phyloP scores from a whole-genome alignment of 192 early-diverging fungal genomes.

The Coemansia sp. region DNA sequence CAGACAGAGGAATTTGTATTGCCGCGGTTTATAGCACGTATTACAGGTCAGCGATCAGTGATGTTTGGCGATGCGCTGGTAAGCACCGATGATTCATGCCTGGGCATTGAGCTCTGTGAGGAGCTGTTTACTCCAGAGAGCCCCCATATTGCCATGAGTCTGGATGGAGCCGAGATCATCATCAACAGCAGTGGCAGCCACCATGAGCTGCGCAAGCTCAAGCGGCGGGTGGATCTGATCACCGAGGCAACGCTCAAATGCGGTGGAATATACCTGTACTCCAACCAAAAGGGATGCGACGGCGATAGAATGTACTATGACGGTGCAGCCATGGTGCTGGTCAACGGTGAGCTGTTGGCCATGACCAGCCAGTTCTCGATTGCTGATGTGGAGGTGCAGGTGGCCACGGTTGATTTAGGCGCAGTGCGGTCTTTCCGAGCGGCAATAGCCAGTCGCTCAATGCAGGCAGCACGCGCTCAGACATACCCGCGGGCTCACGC shows the following conservation, averaged over 20 bases:
- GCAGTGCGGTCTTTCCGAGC: constrained; percentile 81
- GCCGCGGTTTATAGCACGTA: constrained; percentile 73
- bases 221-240: constrained; percentile 83
- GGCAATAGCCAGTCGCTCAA: constrained; percentile 65
- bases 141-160: constrained; percentile 87
- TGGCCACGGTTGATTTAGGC: constrained; percentile 89
- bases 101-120: constrained; percentile 96
- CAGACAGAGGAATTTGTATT: constrained; percentile 75
- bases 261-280: constrained; percentile 93
- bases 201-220: constrained; percentile 93
- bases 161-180: constrained; percentile 97
- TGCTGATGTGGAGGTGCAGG: constrained; percentile 89
- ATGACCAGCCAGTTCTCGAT: constrained; percentile 92
- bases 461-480: constrained; percentile 69
- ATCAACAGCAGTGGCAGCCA: constrained; percentile 94
- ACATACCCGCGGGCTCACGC: constrained; percentile 70
- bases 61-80: constrained; percentile 93
- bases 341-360: constrained; percentile 86
- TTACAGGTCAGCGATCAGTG: constrained; percentile 76
- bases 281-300: constrained; percentile 97
- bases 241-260: constrained; percentile 85
- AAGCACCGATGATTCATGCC: constrained; percentile 74
- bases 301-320: constrained; percentile 98
- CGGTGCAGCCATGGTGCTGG: constrained; percentile 82
- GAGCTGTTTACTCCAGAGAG: constrained; percentile 95